Base-by-base conservation (phyloP, 1,139 yeast species). In the Pichia sp. region DNA sequence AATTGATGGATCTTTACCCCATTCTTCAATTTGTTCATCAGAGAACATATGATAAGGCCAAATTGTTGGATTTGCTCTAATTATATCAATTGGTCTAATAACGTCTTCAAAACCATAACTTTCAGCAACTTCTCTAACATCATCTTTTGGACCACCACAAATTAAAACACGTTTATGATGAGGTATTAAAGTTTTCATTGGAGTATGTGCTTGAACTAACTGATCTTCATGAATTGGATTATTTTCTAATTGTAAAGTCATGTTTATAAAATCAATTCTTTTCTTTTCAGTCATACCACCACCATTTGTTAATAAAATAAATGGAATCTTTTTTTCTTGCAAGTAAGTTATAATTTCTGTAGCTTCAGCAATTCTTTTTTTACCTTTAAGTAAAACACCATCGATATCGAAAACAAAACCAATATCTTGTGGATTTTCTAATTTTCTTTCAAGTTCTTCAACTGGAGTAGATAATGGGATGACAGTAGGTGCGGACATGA, bases 161-260 rank as follows among this genome's bases (percentile, higher is more conserved):
- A 86, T 88, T 50, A 89, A 62, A 8, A 88, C 88, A 14, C 88
- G 67, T 29, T 74, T 61, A 53, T 68, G 80, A 39, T 69, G 65
- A 18, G 65, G 61, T 1, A 75, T 76, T 41, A 86, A 66, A 0
- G 79, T 72, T 50, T 73, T 75, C 71, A 84, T 80, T 1, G 97
- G 98, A 0, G 97, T 89, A 62, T 91, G 98, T 38, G 94, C 80
- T 61, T 86, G 95, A 13, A 91, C 78, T 31, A 91, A 67, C 57
- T 89, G 96, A 35, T 70, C 64, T 5, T 78, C 74, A 8, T 74
- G 69, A 18, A 86, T 65, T 13, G 50, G 51, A 6, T 35, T 37
- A 5, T 78, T 63, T 6, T 68, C 70, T 27, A 85, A 60, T 25
- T 65, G 63, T 26, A 49, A 35, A n/a, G 65, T 54, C 27, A 32